Conservation (phyloP, 73 alveolate species). For the Symbiodinium natans region DNA sequence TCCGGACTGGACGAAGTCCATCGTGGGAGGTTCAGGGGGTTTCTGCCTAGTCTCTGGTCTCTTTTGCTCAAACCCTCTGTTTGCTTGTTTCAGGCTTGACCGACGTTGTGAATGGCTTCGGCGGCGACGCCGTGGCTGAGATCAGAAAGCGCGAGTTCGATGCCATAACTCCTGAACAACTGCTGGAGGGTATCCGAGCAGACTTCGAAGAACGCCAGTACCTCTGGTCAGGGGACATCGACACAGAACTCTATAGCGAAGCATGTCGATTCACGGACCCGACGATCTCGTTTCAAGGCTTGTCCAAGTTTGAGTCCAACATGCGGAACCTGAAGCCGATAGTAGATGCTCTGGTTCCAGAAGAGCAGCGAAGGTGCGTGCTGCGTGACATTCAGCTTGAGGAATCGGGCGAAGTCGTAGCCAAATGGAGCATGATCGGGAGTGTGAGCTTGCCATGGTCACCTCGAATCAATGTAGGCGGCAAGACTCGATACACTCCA, state of each 20-base stretch:
- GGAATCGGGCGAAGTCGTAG: constrained; percentile 51
- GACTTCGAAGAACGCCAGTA: constrained; percentile 74
- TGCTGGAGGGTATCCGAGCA: constrained; percentile 77
- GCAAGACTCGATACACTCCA: constrained; percentile 50
- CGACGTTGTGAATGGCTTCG: constrained; percentile 6
- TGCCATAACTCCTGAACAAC: constrained; percentile 11
- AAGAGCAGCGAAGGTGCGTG: constrained; percentile 42
- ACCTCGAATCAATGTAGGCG: constrained; percentile 52
- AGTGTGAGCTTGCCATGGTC: constrained; percentile 57
- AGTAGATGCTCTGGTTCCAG: constrained; percentile 43
- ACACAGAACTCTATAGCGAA: constrained; percentile 57
- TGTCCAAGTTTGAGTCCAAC: constrained; percentile 60
- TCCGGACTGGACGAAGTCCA: constrained; percentile 49
- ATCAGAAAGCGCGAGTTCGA: constrained; percentile 1
- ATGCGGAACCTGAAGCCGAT: constrained; percentile 72
- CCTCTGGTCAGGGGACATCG: constrained; percentile 86
- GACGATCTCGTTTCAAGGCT: constrained; percentile 51
- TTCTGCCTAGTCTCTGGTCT: too few species aligned
- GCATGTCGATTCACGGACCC: constrained; percentile 71
- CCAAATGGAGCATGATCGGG: constrained; percentile 83
- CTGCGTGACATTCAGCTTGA: constrained; percentile 44
- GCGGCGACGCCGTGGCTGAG: not conserved
- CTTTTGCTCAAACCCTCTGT: too few species aligned
- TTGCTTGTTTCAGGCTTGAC: constrained; percentile 37
- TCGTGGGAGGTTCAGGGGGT: constrained; percentile 6